phyloP scores from a whole-genome alignment of 1,284 basidiomycete genomes.

The Taiwanofungus camphoratus region DNA sequence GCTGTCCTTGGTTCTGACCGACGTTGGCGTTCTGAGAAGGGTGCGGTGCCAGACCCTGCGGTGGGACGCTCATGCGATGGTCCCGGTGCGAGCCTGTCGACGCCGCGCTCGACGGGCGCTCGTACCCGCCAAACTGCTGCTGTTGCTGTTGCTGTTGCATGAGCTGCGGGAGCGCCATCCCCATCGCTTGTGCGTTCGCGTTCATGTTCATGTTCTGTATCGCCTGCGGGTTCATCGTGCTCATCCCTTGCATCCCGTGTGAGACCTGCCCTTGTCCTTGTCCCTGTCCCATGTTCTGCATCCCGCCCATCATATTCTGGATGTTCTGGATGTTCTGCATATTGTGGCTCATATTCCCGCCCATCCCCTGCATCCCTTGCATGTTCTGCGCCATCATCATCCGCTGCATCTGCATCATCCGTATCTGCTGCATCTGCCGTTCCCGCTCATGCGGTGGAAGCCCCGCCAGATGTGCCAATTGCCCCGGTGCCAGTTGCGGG shows the following conservation, averaged over 20 bases:
- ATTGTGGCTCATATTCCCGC: not conserved
- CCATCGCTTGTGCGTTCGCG: not conserved
- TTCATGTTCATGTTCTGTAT: too few relatives aligned
- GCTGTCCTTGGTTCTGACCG: constrained; percentile 1
- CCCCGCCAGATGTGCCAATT: constrained; percentile 16
- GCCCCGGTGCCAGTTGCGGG: constrained; percentile 7
- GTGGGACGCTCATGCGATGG: not conserved
- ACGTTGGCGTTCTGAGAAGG: constrained; percentile 6
- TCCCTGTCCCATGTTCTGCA: constrained; percentile 4
- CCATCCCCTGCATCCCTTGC: constrained; percentile 8
- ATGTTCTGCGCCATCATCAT: constrained; percentile 9
- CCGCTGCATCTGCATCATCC: constrained; percentile 14
- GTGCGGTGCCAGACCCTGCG: not conserved
- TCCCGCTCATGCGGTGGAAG: constrained; percentile 10
- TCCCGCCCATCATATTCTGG: constrained; percentile 3
- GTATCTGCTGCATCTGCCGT: constrained; percentile 11
- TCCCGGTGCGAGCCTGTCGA: constrained; percentile 14
- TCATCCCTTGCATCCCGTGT: too few relatives aligned
- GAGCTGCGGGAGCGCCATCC: constrained; percentile 10
- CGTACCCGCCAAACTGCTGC: constrained; percentile 7
- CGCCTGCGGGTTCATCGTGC: too few relatives aligned
- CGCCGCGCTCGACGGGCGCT: constrained; percentile 16
- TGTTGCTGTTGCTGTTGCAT: constrained; percentile 3
- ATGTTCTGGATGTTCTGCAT: constrained; percentile 1
- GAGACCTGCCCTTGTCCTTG: too few relatives aligned